Conservation (phyloP, 768 basidiomycete species). For the Termitomyces sp. region DNA sequence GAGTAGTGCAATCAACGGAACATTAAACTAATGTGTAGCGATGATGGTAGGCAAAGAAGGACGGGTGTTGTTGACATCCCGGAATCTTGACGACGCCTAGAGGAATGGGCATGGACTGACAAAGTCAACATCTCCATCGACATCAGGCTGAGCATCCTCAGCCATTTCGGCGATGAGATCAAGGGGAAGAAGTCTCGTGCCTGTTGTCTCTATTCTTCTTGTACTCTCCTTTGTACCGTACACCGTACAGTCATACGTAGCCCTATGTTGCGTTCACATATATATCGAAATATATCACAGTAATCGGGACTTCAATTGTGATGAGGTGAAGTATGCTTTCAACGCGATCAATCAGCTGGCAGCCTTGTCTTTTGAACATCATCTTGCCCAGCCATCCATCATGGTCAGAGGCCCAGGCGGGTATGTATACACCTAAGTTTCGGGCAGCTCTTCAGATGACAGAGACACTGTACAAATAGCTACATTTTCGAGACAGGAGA, state of each 20-base stretch:
- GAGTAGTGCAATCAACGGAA: too few species aligned
- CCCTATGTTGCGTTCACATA: background rate
- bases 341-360: background rate
- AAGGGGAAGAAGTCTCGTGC: too few species aligned
- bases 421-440: background rate
- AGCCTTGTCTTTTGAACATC: background rate
- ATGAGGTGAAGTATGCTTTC: background rate
- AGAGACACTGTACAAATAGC: background rate
- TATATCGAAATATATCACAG: too few species aligned
- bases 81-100: too few species aligned
- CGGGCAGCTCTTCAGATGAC: background rate
- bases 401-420: background rate
- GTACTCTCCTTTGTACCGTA: background rate
- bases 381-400: background rate
- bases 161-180: too few species aligned
- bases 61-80: too few species aligned
- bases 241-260: background rate
- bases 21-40: too few species aligned
- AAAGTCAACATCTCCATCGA: too few species aligned
- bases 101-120: too few species aligned
- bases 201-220: background rate
- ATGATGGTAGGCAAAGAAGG: too few species aligned
- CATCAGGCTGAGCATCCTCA: too few species aligned
- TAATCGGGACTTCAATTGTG: background rate
- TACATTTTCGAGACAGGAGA: constrained; percentile 22